Evolutionary conservation across 345 rosid species (phyloP).

Genomic region (Acer saccharum): DNA sequence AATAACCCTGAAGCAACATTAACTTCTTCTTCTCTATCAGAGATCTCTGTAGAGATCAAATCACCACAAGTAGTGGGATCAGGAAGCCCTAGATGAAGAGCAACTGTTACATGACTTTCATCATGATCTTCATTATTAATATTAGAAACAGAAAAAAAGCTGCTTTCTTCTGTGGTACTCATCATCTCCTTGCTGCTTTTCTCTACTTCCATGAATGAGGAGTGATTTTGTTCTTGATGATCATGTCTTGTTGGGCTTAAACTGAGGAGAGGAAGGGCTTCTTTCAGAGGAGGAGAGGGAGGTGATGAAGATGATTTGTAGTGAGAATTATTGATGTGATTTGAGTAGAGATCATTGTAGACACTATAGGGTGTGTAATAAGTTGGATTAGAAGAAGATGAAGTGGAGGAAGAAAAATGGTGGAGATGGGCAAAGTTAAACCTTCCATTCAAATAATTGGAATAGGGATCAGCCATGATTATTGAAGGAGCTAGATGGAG

Average conservation of each 20-base stretch:
- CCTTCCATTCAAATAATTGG: constrained; percentile 55
- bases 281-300: constrained; percentile 76
- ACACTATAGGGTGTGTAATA: constrained; percentile 26
- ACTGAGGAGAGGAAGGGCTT: constrained; percentile 91
- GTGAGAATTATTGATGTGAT: constrained; percentile 16
- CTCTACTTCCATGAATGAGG: constrained; percentile 48
- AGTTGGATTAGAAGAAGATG: constrained; percentile 39
- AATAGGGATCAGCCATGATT: constrained; percentile 69
- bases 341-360: constrained; percentile 30
- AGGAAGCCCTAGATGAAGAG: constrained; percentile 86
- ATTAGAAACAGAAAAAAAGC: constrained; percentile 24
- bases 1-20: constrained; percentile 39
- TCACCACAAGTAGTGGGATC: constrained; percentile 40
- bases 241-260: constrained; percentile 64
- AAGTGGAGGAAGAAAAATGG: constrained; percentile 35
- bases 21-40: constrained; percentile 49
- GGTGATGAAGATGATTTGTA: constrained; percentile 27
- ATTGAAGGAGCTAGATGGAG: constrained; percentile 21
- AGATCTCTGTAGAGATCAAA: constrained; percentile 38
- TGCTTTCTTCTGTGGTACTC: constrained; percentile 23
- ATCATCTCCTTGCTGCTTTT: constrained; percentile 31
- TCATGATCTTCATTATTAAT: constrained; percentile 29
- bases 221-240: constrained; percentile 18
- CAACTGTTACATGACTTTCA: constrained; percentile 55
- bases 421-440: constrained; percentile 40